Evolutionary conservation across 352 stramenopile species (phyloP), one percentile per base, ranked within the genome.

Genomic region (Pythium monospermum): DNA sequence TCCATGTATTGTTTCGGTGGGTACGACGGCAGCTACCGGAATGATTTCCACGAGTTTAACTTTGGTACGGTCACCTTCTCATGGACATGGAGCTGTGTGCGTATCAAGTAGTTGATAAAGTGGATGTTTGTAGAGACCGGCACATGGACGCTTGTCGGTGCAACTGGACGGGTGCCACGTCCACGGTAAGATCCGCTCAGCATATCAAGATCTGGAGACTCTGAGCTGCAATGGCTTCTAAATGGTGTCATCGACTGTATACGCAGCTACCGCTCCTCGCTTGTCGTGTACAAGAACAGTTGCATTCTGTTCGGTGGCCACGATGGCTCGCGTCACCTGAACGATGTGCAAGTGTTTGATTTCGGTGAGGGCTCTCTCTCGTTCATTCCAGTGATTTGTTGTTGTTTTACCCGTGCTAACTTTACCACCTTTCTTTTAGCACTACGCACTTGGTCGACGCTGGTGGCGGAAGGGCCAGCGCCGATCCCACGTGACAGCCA

Each of bases 21-120:
- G 38, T 99, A 98, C 59, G 95, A 98, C 57, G 94, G 94, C 16
- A 93, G 80, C 58, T 96, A 96, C 58, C 79, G 91, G 53, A 97
- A 90, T 48, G 96, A 99, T 66, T 97, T 99, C 57, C 92, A 98
- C 57, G 87, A 98, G 69, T 99, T 97, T 65, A 94, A 98, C 58
- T 94, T 94, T 52, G 80, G 80, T 89, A 50, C 83, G 52, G 33
- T 56, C 6, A n/a, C 18, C 35, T 30, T 56, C 18, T 41, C 25
- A 22, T 56, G 1, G 3, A 35, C 11, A 19, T 39, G 28, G 26
- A 10, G 26, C 33, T 35, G 1, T 30, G 12, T 38, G 31, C n/a
- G n/a, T n/a, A n/a, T n/a, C n/a, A n/a, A n/a, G n/a, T n/a, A n/a
- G n/a, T n/a, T n/a, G n/a, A n/a, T n/a, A n/a, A n/a, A n/a, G n/a